A percentile compares a stretch with the other conserved stretches of the same genome.
These are phyloP conservation scores for Acanthochlamys bracteata DNA, from an alignment of 106 monocot species.

Conservation along the genomic window DNA sequence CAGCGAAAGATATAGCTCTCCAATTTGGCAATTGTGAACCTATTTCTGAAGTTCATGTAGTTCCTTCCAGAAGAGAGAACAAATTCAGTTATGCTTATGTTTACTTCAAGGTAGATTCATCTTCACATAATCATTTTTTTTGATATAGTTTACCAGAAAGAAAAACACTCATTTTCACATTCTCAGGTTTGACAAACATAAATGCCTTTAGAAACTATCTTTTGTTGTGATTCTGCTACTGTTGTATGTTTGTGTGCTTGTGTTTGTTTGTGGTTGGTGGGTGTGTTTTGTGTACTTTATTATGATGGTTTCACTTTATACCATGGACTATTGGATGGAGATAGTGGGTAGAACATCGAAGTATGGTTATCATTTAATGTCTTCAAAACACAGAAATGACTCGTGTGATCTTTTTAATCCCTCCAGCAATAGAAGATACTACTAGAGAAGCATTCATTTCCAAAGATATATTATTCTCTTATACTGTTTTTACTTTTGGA, in stretches of 20 bases:
- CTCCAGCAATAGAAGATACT: no score
- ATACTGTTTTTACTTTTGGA: background rate
- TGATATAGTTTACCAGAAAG: background rate
- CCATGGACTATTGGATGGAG: no score
- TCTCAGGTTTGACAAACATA: background rate
- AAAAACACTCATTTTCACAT: background rate
- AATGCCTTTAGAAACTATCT: background rate
- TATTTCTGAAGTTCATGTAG: slow-evolving; percentile 1
- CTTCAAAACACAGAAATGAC: no score
- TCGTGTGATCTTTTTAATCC: no score
- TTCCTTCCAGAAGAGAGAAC: slow-evolving; percentile 8
- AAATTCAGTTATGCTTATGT: slow-evolving; percentile 15
- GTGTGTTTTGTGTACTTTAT: background rate
- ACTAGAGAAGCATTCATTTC: background rate
- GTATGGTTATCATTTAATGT: no score
- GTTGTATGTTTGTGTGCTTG: background rate
- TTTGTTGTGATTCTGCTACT: background rate
- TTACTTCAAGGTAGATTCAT: slow-evolving; percentile 16
- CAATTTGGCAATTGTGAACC: slow-evolving; percentile 10
- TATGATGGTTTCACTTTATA: background rate
- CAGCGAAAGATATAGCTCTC: background rate
- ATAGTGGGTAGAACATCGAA: no score
- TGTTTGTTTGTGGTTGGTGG: no score
- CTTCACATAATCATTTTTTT: background rate
- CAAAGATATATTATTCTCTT: background rate